phyloP scores from a whole-genome alignment of 2,329 filamentous ascomycete genomes.

The Aspergillus felis region DNA sequence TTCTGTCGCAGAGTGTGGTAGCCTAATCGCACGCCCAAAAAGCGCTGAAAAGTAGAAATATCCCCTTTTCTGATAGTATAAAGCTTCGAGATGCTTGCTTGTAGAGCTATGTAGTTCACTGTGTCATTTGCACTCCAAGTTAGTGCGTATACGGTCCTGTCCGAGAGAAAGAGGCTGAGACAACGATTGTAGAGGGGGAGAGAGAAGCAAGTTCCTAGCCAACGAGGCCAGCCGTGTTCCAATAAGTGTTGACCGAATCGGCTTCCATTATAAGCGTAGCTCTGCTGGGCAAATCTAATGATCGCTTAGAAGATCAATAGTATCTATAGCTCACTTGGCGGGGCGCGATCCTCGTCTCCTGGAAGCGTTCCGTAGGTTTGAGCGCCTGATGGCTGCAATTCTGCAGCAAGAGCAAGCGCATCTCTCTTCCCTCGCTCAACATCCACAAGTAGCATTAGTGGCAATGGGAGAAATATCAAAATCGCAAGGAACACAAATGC shows the following conservation, averaged over 20 bases:
- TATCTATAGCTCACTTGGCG: not conserved
- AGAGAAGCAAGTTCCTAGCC: too few species aligned
- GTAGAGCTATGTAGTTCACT: not conserved
- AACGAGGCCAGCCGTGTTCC: too few species aligned
- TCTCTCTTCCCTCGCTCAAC: constrained; percentile 73
- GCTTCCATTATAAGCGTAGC: not conserved
- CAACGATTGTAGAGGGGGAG: too few species aligned
- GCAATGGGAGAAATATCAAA: constrained; percentile 79
- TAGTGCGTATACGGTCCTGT: not conserved
- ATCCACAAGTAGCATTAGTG: constrained; percentile 79
- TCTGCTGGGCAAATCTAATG: not conserved
- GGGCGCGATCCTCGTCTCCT: not conserved
- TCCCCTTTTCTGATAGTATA: not conserved
- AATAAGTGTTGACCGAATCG: too few species aligned
- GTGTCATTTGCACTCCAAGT: not conserved
- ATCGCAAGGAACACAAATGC: constrained; percentile 89
- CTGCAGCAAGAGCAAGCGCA: constrained; percentile 60
- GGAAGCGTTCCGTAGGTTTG: constrained; percentile 25
- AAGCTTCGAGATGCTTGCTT: not conserved
- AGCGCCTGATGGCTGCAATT: constrained; percentile 24
- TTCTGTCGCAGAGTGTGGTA: not conserved
- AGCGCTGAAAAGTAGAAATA: not conserved
- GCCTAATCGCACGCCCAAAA: not conserved
- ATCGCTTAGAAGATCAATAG: not conserved
- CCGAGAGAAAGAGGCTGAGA: not conserved